Percentiles rank a stretch among this genome's conserved stretches.
These are phyloP conservation scores for Tetrahymena borealis DNA, from an alignment of 73 alveolate genomes.

Conservation along the genomic window DNA sequence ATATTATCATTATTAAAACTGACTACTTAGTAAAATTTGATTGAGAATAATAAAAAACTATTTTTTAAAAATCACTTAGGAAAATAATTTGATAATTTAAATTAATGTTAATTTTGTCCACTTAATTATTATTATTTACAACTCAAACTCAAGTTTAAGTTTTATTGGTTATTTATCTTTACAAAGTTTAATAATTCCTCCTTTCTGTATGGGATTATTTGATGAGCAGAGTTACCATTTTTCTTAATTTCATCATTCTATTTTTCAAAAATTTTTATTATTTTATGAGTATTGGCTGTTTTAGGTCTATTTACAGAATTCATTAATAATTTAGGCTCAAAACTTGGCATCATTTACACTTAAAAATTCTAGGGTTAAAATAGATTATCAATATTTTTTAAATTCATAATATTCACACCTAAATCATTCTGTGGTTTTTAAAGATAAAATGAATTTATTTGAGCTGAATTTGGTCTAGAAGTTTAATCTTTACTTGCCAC, in stretches of 20 bases:
- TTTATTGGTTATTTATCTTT: too few relatives aligned
- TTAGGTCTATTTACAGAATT: neutral
- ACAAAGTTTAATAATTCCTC: too few relatives aligned
- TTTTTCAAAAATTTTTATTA: neutral
- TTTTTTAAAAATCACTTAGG: too few relatives aligned
- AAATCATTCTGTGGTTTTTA: neutral
- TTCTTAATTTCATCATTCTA: neutral
- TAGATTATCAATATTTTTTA: neutral
- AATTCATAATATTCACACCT: neutral
- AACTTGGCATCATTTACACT: neutral
- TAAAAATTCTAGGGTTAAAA: neutral
- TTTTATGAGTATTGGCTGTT: neutral
- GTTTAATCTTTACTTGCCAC: neutral
- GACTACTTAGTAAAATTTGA: too few relatives aligned
- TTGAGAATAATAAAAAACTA: too few relatives aligned
- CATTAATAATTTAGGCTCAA: neutral
- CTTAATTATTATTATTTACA: too few relatives aligned
- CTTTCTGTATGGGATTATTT: too few relatives aligned
- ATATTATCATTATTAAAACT: too few relatives aligned
- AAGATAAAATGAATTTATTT: neutral
- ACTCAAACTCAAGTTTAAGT: too few relatives aligned
- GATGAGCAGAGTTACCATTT: neutral
- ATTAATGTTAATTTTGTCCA: too few relatives aligned
- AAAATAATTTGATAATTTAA: too few relatives aligned
- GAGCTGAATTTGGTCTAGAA: neutral